Base-by-base conservation (phyloP, 1,284 basidiomycete genomes). In the Sporisorium graminicola region DNA sequence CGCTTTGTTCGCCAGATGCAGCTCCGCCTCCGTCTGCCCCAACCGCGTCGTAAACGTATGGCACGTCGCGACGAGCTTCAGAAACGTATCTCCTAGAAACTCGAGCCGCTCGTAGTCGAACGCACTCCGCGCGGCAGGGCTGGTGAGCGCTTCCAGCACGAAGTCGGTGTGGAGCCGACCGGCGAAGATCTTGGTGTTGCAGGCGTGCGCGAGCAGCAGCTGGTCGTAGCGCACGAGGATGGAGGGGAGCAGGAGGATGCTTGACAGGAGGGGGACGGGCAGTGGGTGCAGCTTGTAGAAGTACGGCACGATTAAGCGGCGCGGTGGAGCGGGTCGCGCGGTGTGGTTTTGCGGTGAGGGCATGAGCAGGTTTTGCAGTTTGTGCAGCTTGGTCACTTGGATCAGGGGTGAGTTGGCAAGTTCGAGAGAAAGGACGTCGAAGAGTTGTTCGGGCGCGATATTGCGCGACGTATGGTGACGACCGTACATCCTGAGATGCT, bases 81-180 rank as follows among this genome's bases (percentile, higher is more conserved):
- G 24, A 24, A 74, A 69, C 5, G 74, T 71, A 63, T 82, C 80
- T 2, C 80, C 80, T 7, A 79, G 37, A 29, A 80, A 82, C 54
- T 80, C 79, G 22, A 79, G 49, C 26, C 69, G 50, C 57, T 82
- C 68, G 42, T 82, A 80, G 13, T 79, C 63, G 56, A 65, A 60
- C 8, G n/a, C 44, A 12, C 37, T 52, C 0, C 52, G 42, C 8
- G 68, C 64, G 0, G 59, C 37, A 1, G 78, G 76, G 5, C 43
- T 40, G 5, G 71, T 73, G 4, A 80, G 50, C 18, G 80, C 80
- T 42, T 69, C 59, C 16, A 74, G 54, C 18, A 76, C 47, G 2
- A 57, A 18, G 14, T 70, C 62, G 29, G 40, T 51, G 7, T 65
- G 33, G 3, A 79, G 56, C 7, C 40, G 20, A 3, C 26, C 18